Evolutionary conservation across 371 early-diverging fungal species (phyloP), one percentile per base, ranked within the genome.

Genomic region (Mucor sp.): DNA sequence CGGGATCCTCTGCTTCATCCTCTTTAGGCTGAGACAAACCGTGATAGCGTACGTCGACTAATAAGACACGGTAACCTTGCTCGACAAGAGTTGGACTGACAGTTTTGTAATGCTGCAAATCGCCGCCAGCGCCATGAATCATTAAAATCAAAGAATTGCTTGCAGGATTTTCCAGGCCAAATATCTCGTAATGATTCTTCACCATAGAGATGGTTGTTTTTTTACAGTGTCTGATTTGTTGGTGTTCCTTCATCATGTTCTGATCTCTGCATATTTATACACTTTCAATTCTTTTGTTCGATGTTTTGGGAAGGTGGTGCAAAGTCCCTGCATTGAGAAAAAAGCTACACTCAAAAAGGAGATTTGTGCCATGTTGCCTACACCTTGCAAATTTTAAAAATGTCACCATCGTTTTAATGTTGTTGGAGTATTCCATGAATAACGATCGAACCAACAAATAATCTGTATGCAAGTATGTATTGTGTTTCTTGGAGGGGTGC

Each of bases 71-170:
- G 58, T 62, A 78, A 4, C 74, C 74, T 27, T 65, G 50, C 5
- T 60, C 23, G 17, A 71, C 30, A 12, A 82, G 56, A 0, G 23
- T n/a, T 21, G 69, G 63, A 0, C 60, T 15, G 1, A 77, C 56
- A 23, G 37, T 32, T 19, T 77, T 69, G 60, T 69, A 78, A 21
- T 75, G 76, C n/a, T 62, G 35, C 21, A 77, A 67, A 33, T 78
- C 77, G 4, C 80, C 79, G 32, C 78, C 79, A 30, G 80, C 75
- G 2, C 83, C 83, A 62, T 80, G 83, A 17, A 77, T 43, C 7
- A 82, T 44, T 37, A 56, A 66, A 27, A 72, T 56, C 15, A 72
- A 48, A 0, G 73, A 63, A 12, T 21, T 44, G 1, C 43, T 27
- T 17, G 7, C 6, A 19, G 21, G 21, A 32, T 69, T 68, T 28